Conservation (phyloP, 306 rosid genomes). For the Cucumis hystrix region DNA sequence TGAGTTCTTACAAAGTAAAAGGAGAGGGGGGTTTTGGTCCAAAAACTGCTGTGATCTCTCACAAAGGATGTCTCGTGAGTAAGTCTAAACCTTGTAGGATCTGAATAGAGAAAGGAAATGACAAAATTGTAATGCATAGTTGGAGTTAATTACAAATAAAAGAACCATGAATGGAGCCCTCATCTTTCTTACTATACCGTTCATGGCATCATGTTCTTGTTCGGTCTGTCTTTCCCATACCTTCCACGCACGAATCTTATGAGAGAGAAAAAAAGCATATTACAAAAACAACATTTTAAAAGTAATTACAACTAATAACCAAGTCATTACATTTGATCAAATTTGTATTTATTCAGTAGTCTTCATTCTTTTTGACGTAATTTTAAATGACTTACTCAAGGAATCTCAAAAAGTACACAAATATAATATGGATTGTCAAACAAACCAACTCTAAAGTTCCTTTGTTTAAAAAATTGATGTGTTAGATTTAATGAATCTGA, state of each 20-base stretch:
- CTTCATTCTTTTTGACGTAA: too few species aligned
- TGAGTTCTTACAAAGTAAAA: constrained; percentile 62
- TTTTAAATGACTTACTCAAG: too few species aligned
- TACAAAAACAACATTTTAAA: neutral
- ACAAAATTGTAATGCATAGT: neutral
- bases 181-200: constrained; percentile 16
- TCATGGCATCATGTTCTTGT: constrained; percentile 42
- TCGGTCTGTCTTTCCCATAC: constrained; percentile 49
- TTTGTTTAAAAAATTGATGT: too few species aligned
- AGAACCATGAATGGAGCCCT: neutral
- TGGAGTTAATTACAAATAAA: neutral
- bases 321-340: too few species aligned
- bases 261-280: neutral
- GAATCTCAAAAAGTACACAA: too few species aligned
- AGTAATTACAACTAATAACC: neutral
- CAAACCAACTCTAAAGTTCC: too few species aligned
- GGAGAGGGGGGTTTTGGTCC: constrained; percentile 66
- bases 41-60: constrained; percentile 51
- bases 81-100: constrained; percentile 82
- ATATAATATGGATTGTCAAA: too few species aligned
- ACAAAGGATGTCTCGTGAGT: constrained; percentile 90
- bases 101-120: constrained; percentile 20
- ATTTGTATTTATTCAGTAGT: neutral
- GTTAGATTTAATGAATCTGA: too few species aligned
- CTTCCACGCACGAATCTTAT: constrained; percentile 75